phyloP scores from a whole-genome alignment of 2,329 filamentous ascomycete species.

The Leptographium lundbergii region DNA sequence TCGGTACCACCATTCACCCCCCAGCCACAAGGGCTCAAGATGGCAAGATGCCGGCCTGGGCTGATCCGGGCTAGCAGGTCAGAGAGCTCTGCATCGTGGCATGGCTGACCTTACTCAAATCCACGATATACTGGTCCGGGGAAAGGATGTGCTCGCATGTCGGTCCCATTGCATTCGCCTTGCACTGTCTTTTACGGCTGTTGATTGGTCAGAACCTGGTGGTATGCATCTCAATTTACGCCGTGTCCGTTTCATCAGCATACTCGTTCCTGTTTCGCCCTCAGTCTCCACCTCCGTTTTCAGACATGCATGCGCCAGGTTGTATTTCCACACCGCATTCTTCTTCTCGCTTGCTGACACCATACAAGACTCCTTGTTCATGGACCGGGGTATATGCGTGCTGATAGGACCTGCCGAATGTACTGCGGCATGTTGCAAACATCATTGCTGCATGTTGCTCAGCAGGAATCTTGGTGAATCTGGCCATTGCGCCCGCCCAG shows the following conservation, averaged over 20 bases:
- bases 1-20: not conserved
- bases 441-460: not conserved
- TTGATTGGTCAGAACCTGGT: not conserved
- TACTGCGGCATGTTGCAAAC: not conserved
- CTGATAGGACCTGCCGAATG: not conserved
- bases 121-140: not conserved
- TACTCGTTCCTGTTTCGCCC: not conserved
- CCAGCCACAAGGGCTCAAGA: not conserved
- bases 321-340: conserved; percentile 10
- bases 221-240: not conserved
- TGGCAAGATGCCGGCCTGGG: not conserved
- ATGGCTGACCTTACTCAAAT: not conserved
- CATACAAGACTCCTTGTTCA: not conserved
- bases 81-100: not conserved
- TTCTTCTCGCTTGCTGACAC: conserved; percentile 12
- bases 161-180: not conserved
- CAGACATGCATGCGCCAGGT: conserved; percentile 1
- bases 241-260: not conserved
- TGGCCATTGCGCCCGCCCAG: not conserved
- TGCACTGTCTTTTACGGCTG: not conserved
- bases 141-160: not conserved
- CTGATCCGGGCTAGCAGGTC: not conserved
- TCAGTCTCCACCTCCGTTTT: not conserved
- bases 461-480: not conserved
- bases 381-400: not conserved